phyloP scores from a whole-genome alignment of 2,329 filamentous ascomycete genomes.

The Alternaria conjuncta region DNA sequence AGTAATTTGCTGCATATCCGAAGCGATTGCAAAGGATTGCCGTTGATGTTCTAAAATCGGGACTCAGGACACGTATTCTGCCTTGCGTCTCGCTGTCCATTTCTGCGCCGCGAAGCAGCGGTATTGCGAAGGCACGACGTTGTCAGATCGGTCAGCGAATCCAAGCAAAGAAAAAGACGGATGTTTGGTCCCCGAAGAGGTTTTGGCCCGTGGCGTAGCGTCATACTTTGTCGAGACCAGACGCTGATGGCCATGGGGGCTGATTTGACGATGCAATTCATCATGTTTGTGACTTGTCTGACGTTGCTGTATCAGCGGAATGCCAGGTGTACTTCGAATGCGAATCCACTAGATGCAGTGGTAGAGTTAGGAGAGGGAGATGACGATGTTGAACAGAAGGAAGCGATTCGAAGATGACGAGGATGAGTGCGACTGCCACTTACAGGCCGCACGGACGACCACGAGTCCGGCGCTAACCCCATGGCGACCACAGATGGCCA shows the following conservation, averaged over 20 bases:
- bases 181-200: neutral
- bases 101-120: neutral
- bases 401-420: neutral
- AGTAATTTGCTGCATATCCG: neutral
- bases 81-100: neutral
- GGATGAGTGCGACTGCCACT: neutral
- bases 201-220: neutral
- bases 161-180: neutral
- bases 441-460: neutral
- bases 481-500: neutral
- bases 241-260: neutral
- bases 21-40: neutral
- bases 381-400: neutral
- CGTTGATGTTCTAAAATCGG: neutral
- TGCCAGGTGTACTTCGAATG: neutral
- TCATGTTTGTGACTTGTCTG: neutral
- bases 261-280: neutral
- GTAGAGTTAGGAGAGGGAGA: neutral
- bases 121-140: neutral
- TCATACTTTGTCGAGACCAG: neutral
- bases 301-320: neutral
- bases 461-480: neutral
- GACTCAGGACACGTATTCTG: neutral
- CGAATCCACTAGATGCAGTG: neutral
- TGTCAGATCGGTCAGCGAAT: neutral